phyloP scores from a whole-genome alignment of 306 rosid genomes.

The Pterocarpus macrocarpus region DNA sequence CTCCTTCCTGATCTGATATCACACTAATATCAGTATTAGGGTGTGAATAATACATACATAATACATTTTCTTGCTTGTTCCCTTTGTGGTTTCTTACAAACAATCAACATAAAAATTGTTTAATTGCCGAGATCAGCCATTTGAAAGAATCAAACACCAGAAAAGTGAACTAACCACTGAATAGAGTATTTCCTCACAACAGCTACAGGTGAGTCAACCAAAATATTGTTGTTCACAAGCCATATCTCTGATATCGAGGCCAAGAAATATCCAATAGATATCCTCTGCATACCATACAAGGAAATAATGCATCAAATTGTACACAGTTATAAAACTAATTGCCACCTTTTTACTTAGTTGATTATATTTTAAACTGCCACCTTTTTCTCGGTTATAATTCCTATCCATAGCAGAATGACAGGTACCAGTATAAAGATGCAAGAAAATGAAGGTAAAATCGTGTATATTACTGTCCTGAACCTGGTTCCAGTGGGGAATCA shows the following conservation, averaged over 20 bases:
- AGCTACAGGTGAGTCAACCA: constrained; percentile 63
- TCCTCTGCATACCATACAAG: constrained; percentile 63
- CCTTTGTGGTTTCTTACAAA: no score
- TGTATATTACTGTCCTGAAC: no score
- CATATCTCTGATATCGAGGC: constrained; percentile 81
- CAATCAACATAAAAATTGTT: constrained; percentile 1
- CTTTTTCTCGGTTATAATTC: background rate
- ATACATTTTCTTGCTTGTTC: no score
- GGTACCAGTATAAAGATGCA: no score
- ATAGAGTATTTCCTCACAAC: constrained; percentile 73
- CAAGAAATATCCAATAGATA: constrained; percentile 79
- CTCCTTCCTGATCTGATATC: no score
- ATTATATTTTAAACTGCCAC: constrained; percentile 7
- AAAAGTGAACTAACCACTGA: constrained; percentile 74
- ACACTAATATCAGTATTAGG: no score
- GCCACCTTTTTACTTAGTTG: background rate
- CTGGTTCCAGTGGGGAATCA: no score
- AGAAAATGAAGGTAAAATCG: no score
- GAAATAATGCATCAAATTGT: constrained; percentile 31
- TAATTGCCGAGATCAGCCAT: constrained; percentile 26
- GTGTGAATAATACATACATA: background rate
- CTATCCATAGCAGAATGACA: background rate
- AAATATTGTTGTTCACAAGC: constrained; percentile 61
- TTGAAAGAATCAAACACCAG: constrained; percentile 18
- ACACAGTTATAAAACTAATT: constrained; percentile 38